These are phyloP conservation scores for Cyclotella choctawhatcheeana DNA, from an alignment of 108 stramenopile genomes.

Conservation along the genomic window DNA sequence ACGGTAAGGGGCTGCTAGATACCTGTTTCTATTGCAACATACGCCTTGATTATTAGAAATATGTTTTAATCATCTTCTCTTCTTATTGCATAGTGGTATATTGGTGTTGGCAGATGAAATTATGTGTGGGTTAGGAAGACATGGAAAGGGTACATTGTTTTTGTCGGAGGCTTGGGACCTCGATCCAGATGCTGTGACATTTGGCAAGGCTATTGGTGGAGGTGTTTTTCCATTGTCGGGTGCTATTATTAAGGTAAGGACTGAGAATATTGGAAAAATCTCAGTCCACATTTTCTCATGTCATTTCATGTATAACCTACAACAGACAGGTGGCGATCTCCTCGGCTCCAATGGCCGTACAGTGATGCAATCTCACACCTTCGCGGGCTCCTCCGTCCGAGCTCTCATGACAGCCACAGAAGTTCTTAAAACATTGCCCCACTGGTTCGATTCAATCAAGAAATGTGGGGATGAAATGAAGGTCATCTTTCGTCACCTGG, in stretches of 20 bases:
- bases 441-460: constrained; percentile 41
- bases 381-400: constrained; percentile 57
- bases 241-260: constrained; percentile 47
- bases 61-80: no score
- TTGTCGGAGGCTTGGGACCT: constrained; percentile 54
- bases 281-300: not conserved
- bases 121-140: constrained; percentile 70
- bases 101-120: constrained; percentile 59
- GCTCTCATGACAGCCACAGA: constrained; percentile 62
- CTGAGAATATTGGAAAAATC: not conserved
- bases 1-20: no score
- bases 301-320: not conserved
- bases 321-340: constrained; percentile 23
- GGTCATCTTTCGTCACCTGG: constrained; percentile 34
- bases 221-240: constrained; percentile 66
- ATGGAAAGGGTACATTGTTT: constrained; percentile 62
- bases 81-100: constrained; percentile 45
- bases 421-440: constrained; percentile 49
- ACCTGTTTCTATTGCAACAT: no score
- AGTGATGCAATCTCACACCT: constrained; percentile 69
- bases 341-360: constrained; percentile 39
- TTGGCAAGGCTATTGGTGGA: constrained; percentile 66
- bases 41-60: no score
- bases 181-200: constrained; percentile 60
- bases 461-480: constrained; percentile 51